phyloP scores from a whole-genome alignment of 2,329 filamentous ascomycete genomes.

The Nemania abortiva region DNA sequence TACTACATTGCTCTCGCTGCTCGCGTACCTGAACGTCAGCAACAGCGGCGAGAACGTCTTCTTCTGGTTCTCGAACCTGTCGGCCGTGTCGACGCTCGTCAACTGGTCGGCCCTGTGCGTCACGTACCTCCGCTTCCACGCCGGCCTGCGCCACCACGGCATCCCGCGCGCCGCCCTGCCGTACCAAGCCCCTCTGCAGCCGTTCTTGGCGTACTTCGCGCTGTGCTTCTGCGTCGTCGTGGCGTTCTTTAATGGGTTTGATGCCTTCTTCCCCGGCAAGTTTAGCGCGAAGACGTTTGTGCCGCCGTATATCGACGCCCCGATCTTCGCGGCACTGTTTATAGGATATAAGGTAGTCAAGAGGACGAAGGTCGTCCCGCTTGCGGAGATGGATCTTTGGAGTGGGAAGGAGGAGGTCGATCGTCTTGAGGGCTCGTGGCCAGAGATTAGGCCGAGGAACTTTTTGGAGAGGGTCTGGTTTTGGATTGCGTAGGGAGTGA shows the following conservation, averaged over 20 bases:
- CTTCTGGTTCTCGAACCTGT: constrained; percentile 62
- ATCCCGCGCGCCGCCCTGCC: constrained; percentile 73
- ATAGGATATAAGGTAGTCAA: constrained; percentile 76
- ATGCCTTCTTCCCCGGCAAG: constrained; percentile 73
- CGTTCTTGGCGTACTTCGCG: constrained; percentile 74
- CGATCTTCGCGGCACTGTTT: constrained; percentile 73
- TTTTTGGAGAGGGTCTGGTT: constrained; percentile 57
- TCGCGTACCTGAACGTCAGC: constrained; percentile 73
- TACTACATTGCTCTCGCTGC: constrained; percentile 70
- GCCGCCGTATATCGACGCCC: constrained; percentile 77
- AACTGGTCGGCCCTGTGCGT: constrained; percentile 76
- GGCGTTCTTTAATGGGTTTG: constrained; percentile 78
- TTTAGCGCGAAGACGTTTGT: constrained; percentile 67
- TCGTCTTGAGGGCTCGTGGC: constrained; percentile 54
- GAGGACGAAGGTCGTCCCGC: constrained; percentile 62
- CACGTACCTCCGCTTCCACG: constrained; percentile 77
- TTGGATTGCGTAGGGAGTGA: constrained; percentile 56
- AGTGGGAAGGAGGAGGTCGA: constrained; percentile 57
- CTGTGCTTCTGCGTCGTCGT: constrained; percentile 72
- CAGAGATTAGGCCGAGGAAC: constrained; percentile 53
- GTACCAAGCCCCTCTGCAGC: constrained; percentile 74
- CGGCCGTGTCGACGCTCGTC: constrained; percentile 77
- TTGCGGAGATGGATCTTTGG: constrained; percentile 57
- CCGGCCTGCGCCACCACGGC: constrained; percentile 73
- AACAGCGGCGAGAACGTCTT: constrained; percentile 60